These are phyloP conservation scores for Phlebiopsis flavidoalba DNA, from an alignment of 768 basidiomycete species.

Conservation along the genomic window DNA sequence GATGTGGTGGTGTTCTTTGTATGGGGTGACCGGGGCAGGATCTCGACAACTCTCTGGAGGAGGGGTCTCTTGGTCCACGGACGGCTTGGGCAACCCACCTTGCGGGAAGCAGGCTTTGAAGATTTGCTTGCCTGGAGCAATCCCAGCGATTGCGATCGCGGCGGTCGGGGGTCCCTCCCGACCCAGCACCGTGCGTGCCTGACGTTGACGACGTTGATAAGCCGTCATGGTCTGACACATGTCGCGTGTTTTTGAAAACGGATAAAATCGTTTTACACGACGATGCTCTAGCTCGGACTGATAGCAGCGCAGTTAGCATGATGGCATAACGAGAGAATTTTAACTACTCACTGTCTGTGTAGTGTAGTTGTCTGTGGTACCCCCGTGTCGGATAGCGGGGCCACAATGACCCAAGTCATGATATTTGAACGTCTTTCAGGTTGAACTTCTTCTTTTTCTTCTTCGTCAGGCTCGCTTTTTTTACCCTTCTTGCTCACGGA, in stretches of 20 bases:
- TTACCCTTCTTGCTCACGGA: not conserved
- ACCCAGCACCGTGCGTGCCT: constrained; percentile 16
- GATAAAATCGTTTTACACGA: constrained; percentile 32
- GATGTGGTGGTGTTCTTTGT: not conserved
- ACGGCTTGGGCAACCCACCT: not conserved
- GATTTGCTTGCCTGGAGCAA: too few relatives aligned
- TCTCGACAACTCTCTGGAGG: not conserved
- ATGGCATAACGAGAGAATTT: too few relatives aligned
- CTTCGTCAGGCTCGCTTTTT: too few relatives aligned
- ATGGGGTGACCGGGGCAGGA: not conserved
- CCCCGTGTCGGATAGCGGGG: constrained; percentile 7
- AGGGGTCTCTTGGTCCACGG: not conserved
- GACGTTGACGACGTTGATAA: too few relatives aligned
- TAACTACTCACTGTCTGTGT: constrained; percentile 22
- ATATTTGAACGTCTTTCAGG: constrained; percentile 21
- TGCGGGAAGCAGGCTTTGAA: too few relatives aligned
- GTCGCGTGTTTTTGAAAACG: constrained; percentile 30
- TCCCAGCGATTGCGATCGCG: not conserved
- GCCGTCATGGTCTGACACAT: constrained; percentile 27
- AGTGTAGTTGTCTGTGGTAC: constrained; percentile 21
- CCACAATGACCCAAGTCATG: constrained; percentile 21
- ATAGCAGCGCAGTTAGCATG: not conserved
- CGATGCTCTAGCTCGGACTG: constrained; percentile 37
- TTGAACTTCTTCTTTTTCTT: constrained; percentile 10
- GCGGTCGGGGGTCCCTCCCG: not conserved